A percentile compares a stretch with the other conserved stretches of the same genome.
Conservation (phyloP, 768 basidiomycete species). For the Tylopilus subfusipes region DNA sequence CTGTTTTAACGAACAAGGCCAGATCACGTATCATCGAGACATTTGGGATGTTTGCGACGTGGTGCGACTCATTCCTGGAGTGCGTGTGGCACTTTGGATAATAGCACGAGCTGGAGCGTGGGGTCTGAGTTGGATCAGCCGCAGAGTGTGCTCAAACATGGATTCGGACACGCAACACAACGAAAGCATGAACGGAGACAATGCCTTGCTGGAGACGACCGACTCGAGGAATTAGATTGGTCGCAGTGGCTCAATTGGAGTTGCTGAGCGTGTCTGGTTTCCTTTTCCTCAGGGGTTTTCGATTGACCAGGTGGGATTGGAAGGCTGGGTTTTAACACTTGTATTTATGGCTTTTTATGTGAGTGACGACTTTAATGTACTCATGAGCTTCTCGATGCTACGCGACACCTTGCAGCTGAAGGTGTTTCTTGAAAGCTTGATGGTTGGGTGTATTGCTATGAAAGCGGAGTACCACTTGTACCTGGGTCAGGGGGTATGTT, state of each 20-base stretch:
- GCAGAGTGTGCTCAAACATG: slow-evolving; percentile 9
- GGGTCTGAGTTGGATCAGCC: slow-evolving; percentile 44
- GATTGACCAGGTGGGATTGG: not conserved
- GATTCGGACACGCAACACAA: slow-evolving; percentile 1
- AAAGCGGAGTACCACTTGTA: not conserved
- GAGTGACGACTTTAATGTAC: slow-evolving; percentile 7
- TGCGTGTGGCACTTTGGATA: slow-evolving; percentile 66
- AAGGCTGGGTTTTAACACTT: not conserved
- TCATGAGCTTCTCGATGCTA: not conserved
- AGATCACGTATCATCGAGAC: slow-evolving; percentile 75
- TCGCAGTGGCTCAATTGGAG: not conserved
- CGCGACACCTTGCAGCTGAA: not conserved
- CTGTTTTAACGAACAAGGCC: slow-evolving; percentile 76
- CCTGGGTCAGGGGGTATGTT: not conserved
- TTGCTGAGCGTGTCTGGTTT: not conserved
- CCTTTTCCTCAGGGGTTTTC: not conserved
- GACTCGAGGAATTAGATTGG: slow-evolving; percentile 10
- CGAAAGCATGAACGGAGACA: slow-evolving; percentile 1
- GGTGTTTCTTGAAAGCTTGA: not conserved
- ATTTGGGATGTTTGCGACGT: slow-evolving; percentile 80
- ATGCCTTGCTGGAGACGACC: slow-evolving; percentile 13
- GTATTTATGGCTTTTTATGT: slow-evolving; percentile 9
- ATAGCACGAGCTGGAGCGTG: slow-evolving; percentile 57
- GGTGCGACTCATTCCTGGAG: slow-evolving; percentile 67
- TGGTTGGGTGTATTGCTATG: not conserved